These are phyloP conservation scores for Fusarium irregulare DNA, from an alignment of 2,329 filamentous ascomycete genomes.

Conservation along the genomic window DNA sequence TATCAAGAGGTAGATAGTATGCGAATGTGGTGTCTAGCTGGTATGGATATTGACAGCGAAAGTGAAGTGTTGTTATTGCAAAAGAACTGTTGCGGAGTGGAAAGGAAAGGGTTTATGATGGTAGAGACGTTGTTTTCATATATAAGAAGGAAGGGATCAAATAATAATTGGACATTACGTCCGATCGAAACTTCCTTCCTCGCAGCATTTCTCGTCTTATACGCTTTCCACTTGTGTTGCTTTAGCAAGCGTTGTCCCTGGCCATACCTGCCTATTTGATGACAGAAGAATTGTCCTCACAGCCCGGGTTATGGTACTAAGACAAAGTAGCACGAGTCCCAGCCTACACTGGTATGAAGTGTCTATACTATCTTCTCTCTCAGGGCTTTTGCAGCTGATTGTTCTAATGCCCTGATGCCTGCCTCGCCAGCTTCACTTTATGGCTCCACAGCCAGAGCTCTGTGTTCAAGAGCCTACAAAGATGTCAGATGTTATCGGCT, in stretches of 20 bases:
- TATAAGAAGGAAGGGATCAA: background rate
- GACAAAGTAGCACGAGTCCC: background rate
- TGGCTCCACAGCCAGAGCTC: slow-evolving; percentile 8
- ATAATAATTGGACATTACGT: background rate
- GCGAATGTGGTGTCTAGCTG: background rate
- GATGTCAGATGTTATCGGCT: background rate
- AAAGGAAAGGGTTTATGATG: background rate
- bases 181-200: background rate
- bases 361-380: background rate
- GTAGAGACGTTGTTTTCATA: background rate
- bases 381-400: background rate
- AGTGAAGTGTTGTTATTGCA: background rate
- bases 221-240: background rate
- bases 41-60: too few species aligned
- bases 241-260: background rate
- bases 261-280: background rate
- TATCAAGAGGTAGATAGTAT: background rate
- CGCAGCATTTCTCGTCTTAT: background rate
- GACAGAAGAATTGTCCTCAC: background rate
- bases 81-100: background rate
- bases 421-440: background rate
- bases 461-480: slow-evolving; percentile 41
- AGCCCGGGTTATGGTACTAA: background rate
- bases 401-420: background rate
- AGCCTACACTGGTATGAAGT: background rate